Conservation (phyloP, 2,329 filamentous ascomycete species). For the Epichloe brachyelytri region DNA sequence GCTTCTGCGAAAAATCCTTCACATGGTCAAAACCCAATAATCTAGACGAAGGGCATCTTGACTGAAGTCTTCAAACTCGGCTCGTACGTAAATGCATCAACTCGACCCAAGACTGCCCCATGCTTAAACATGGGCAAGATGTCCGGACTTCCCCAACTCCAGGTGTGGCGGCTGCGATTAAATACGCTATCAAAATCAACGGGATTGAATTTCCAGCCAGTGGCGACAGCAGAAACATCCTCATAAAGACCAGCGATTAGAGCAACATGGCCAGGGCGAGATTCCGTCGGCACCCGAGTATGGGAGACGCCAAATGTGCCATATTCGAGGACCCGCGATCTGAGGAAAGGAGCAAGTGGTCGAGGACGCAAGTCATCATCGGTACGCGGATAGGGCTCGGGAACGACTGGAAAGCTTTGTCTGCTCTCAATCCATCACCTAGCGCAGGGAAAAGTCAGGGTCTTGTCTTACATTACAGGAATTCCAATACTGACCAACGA, state of each 20-base stretch:
- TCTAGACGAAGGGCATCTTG: slow-evolving; percentile 71
- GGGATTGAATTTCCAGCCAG: slow-evolving; percentile 96
- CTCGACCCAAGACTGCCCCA: slow-evolving; percentile 74
- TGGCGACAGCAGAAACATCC: slow-evolving; percentile 93
- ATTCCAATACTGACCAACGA: slow-evolving; percentile 66
- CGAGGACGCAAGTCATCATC: slow-evolving; percentile 57
- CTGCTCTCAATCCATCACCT: slow-evolving; percentile 88
- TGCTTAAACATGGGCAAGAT: slow-evolving; percentile 95
- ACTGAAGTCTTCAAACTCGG: slow-evolving; percentile 82
- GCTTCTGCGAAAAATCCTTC: slow-evolving; percentile 76
- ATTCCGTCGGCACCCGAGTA: slow-evolving; percentile 93
- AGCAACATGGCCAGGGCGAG: slow-evolving; percentile 88
- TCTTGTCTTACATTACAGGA: not conserved
- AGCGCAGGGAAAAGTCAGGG: not conserved
- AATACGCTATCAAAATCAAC: slow-evolving; percentile 99
- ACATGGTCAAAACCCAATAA: slow-evolving; percentile 89
- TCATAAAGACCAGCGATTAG: slow-evolving; percentile 95
- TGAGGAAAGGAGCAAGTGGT: slow-evolving; percentile 79
- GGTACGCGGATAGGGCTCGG: slow-evolving; percentile 64
- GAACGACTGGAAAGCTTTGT: slow-evolving; percentile 93
- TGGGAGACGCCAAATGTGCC: slow-evolving; percentile 97
- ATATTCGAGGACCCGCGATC: slow-evolving; percentile 74
- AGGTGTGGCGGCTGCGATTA: slow-evolving; percentile 91
- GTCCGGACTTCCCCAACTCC: slow-evolving; percentile 98
- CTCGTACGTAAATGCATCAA: slow-evolving; percentile 77